Base-by-base conservation (phyloP, 768 basidiomycete genomes). In the Chlorophyllum brunneum region DNA sequence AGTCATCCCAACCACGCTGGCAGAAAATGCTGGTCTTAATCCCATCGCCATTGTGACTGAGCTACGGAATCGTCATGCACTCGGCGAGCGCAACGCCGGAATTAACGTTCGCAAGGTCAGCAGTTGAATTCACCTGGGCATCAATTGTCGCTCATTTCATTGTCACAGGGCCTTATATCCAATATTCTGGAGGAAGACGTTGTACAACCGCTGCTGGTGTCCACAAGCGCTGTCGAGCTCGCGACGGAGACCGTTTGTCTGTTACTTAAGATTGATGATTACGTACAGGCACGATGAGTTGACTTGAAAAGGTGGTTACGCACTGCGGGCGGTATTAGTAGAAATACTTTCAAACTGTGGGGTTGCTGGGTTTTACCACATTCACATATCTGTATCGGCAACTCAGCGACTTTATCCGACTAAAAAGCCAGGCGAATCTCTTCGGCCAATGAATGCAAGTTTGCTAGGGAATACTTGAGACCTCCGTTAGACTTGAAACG, bases 41-140 rank as follows among this genome's bases (percentile, higher is more conserved):
- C 93, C 97, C 5, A 98, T 99, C 58, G 86, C 92, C 5, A 98
- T 99, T 65, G 95, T 99, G 49, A 99, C 97, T 23, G 97, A 99
- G 65, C 76, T 99, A 49, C 83, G 97, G 57, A 99, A 99, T 72
- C 81, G 94, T 57, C 97, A 99, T 69, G 95, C 97, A 1, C 76
- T 93, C 7, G 97, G 97, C 29, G 97, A 99, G 61, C 79, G 81
- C 56, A 93, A 87, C 59, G 95, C 97, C 23, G 97, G 97, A 27
- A 98, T 99, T 70, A 99, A 98, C 67, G 94, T 99, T 57, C 85
- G 95, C 61, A 98, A 95, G 77, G 94, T 92, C 61, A 36, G 34
- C 34, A 36, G 9, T n/a, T 36, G 8, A 16, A n/a, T 36, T 16
- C 34, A 36, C 16, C 13, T 36, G n/a, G 37, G 80, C 66, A 30